Conservation (phyloP, 2,329 filamentous ascomycete genomes). For the Tolypocladium pustulatum region DNA sequence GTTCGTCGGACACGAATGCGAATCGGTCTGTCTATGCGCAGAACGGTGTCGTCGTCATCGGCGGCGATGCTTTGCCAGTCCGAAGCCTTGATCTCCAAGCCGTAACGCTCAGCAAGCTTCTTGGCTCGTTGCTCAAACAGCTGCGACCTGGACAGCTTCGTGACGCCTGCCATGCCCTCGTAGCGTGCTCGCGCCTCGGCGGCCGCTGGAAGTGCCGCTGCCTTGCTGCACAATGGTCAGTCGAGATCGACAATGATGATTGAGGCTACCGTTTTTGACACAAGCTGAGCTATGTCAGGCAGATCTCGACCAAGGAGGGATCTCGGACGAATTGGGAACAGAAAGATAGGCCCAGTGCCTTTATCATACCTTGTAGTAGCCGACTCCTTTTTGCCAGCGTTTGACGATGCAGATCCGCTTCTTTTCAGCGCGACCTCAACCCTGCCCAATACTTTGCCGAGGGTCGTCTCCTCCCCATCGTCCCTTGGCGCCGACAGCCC, state of each 20-base stretch:
- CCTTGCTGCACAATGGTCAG: neutral
- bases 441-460: conserved; percentile 36
- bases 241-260: neutral
- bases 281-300: neutral
- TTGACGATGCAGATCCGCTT: conserved; percentile 21
- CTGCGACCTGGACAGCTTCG: conserved; percentile 35
- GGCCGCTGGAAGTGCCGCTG: conserved; percentile 5
- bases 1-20: conserved; percentile 67
- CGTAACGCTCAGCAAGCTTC: conserved; percentile 43
- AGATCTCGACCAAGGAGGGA: neutral
- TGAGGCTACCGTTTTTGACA: neutral
- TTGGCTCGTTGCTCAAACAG: conserved; percentile 46
- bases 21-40: conserved; percentile 64
- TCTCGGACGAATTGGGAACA: neutral
- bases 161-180: conserved; percentile 19
- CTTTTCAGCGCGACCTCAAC: conserved; percentile 41
- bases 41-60: conserved; percentile 41
- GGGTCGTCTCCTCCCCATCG: conserved; percentile 32
- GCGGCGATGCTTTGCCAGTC: conserved; percentile 39
- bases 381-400: neutral
- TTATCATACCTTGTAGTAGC: neutral
- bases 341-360: neutral
- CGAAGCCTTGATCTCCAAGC: conserved; percentile 42
- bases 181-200: conserved; percentile 16
- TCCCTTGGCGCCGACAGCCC: conserved; percentile 22